Evolutionary conservation across 129 eudicot species (phyloP).

Genomic region (Tagetes erecta): DNA sequence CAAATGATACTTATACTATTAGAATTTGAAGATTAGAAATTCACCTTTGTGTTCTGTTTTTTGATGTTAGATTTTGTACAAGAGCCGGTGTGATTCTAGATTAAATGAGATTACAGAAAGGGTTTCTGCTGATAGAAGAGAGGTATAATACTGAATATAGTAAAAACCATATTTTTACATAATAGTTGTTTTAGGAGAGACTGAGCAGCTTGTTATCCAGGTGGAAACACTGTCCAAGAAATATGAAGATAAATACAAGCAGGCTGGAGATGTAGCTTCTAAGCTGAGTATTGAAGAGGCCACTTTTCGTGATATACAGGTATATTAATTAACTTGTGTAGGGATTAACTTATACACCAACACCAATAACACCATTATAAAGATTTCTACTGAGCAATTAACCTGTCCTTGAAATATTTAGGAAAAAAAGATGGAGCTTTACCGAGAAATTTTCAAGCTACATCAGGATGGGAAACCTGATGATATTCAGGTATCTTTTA

Average conservation of each 20-base stretch:
- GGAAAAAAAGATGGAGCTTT: constrained; percentile 97
- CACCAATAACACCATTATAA: background rate
- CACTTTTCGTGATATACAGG: constrained; percentile 96
- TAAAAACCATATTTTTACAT: background rate
- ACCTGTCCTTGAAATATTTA: constrained; percentile 26
- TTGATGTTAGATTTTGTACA: constrained; percentile 67
- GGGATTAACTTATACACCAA: background rate
- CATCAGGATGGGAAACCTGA: constrained; percentile 77
- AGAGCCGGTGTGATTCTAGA: constrained; percentile 84
- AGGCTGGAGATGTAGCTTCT: constrained; percentile 90
- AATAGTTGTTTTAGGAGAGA: constrained; percentile 16
- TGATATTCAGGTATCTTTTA: constrained; percentile 56
- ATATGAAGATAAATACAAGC: constrained; percentile 86
- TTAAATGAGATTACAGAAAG: constrained; percentile 79
- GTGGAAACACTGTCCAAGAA: constrained; percentile 75
- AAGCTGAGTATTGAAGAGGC: constrained; percentile 84
- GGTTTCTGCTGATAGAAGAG: constrained; percentile 69
- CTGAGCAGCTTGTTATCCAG: constrained; percentile 20
- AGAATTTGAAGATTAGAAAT: background rate
- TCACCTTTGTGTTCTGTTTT: constrained; percentile 17
- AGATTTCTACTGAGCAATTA: background rate
- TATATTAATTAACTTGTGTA: constrained; percentile 16
- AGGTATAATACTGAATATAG: constrained; percentile 43
- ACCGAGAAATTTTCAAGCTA: constrained; percentile 72
- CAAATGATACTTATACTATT: constrained; percentile 4